Base-by-base conservation (phyloP, 768 basidiomycete species). In the Panaeolus papilionaceus region DNA sequence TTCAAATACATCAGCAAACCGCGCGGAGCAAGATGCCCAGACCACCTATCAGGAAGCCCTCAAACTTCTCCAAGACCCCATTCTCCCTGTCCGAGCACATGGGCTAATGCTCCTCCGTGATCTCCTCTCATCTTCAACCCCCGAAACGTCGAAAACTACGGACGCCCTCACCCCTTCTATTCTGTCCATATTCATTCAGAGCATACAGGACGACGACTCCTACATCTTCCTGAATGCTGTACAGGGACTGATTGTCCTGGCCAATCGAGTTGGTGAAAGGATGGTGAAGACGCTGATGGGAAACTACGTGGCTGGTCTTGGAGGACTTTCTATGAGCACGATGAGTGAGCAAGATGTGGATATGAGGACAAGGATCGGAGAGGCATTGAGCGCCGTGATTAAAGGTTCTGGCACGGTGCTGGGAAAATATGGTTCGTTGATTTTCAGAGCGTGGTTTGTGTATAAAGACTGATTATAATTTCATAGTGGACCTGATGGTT, bases 141-240 rank as follows among this genome's bases (percentile, higher is more conserved):
- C 70, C 37, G 65, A 71, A 18, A 74, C 74, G 7, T 68, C 72
- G 28, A 64, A 73, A 38, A 71, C 74, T 5, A 70, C 77, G 37
- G 71, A 73, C 71, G 75, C 71, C 0, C 81, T 98, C 28, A 78
- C 90, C 16, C 95, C 95, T 6, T 92, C 91, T 0, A 93, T 98
- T 70, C 79, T 96, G 58, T 92, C 92, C 37, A 91, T 98, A 65
- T 97, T 98, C 76, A 77, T 96, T 69, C 89, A 93, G 73, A 86
- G 90, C 0, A 78, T 96, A 5, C 92, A 94, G 73, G 95, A 98
- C 68, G 92, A 96, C 44, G 97, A 99, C 73, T 95, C 94, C n/a
- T 98, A 95, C 77, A 89, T 98, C 65, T 98, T 95, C 74, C 81
- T 98, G 64, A 95, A 95, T 74, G 95, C 93, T 0, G 91, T 97